Conservation (phyloP, 352 stramenopile genomes). For the Phytophthora hibernalis region DNA sequence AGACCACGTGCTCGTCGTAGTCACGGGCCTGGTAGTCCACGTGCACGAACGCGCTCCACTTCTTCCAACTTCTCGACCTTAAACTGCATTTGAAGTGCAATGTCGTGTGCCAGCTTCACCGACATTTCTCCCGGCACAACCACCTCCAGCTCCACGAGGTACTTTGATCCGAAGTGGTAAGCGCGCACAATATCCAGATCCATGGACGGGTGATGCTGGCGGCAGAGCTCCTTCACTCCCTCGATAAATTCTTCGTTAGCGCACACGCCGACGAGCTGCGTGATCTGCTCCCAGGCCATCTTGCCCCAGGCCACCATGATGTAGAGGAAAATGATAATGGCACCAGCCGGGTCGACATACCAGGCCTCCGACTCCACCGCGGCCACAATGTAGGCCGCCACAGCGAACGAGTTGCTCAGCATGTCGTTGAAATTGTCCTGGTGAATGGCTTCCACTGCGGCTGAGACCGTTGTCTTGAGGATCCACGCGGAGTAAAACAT, state of each 20-base stretch:
- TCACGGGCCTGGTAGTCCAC: conserved; percentile 93
- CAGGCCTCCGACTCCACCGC: conserved; percentile 62
- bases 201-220: conserved; percentile 75
- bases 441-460: conserved; percentile 63
- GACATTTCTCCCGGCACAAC: conserved; percentile 91
- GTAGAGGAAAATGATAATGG: conserved; percentile 93
- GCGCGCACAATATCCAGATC: conserved; percentile 89
- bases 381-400: conserved; percentile 72
- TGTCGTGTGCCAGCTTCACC: conserved; percentile 93
- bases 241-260: conserved; percentile 90
- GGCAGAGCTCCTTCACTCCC: conserved; percentile 83
- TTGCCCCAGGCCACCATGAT: conserved; percentile 94
- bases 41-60: conserved; percentile 96
- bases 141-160: conserved; percentile 95
- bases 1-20: conserved; percentile 77
- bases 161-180: conserved; percentile 96
- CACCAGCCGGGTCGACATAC: conserved; percentile 93
- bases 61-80: conserved; percentile 92
- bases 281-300: conserved; percentile 93
- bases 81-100: conserved; percentile 95
- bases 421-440: conserved; percentile 97
- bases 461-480: conserved; percentile 57
- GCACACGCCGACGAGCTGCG: conserved; percentile 73
- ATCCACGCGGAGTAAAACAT: conserved; percentile 72
- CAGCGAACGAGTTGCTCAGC: conserved; percentile 91